phyloP scores from a whole-genome alignment of 345 rosid genomes.

The Murraya koenigii region DNA sequence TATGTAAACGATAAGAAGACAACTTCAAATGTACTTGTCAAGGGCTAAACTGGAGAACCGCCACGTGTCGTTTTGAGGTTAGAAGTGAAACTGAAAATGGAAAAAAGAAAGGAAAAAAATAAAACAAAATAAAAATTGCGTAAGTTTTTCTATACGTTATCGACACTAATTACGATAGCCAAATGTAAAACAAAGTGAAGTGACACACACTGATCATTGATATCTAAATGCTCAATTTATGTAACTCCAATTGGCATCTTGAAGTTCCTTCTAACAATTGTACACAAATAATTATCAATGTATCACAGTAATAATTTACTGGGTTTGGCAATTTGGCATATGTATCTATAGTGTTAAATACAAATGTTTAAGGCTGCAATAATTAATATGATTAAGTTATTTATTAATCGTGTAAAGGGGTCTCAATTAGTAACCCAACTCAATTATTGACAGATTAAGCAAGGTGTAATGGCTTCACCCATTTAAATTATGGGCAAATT shows the following conservation, averaged over 20 bases:
- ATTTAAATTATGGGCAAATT: too few relatives aligned
- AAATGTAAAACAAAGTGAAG: background rate
- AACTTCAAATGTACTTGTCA: background rate
- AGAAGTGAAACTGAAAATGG: background rate
- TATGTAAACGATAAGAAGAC: background rate
- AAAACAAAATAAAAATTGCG: background rate
- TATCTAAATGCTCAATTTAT: background rate
- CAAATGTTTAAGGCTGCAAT: too few relatives aligned
- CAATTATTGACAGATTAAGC: too few relatives aligned
- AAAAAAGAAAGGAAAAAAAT: background rate
- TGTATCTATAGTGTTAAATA: too few relatives aligned
- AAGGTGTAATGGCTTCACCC: too few relatives aligned
- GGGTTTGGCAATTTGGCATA: background rate
- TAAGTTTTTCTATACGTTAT: background rate
- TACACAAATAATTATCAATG: background rate
- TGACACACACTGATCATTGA: background rate
- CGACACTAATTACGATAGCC: background rate
- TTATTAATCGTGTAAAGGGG: too few relatives aligned
- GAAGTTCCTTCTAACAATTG: background rate
- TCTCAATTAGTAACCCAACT: too few relatives aligned
- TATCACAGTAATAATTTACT: background rate
- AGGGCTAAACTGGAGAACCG: background rate
- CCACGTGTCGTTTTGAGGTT: background rate
- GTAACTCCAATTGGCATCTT: background rate
- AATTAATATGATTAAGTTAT: too few relatives aligned